phyloP scores from a whole-genome alignment of 106 monocot genomes.

The Dendrobium chrysotoxum region DNA sequence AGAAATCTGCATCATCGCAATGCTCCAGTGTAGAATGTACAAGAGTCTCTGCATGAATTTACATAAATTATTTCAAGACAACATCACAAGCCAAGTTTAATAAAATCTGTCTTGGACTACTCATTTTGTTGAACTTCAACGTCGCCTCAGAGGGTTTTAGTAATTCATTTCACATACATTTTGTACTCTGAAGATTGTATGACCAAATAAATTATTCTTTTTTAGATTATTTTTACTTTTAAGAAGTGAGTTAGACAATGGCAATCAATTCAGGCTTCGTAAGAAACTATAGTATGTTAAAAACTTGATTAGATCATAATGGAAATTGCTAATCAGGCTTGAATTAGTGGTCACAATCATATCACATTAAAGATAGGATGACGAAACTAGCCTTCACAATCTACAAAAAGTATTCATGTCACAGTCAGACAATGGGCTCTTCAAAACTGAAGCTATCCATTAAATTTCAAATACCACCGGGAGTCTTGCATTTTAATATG shows the following conservation, averaged over 20 bases:
- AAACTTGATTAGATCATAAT: too few relatives aligned
- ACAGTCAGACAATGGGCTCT: background rate
- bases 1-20: constrained; percentile 76
- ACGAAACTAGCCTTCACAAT: background rate
- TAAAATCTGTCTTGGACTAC: background rate
- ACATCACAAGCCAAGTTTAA: background rate
- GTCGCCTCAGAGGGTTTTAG: background rate
- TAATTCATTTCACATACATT: background rate
- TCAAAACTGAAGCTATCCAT: background rate
- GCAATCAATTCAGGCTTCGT: too few relatives aligned
- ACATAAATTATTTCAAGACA: background rate
- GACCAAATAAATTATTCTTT: too few relatives aligned
- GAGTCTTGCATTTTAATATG: background rate
- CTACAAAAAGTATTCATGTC: background rate
- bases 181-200: too few relatives aligned
- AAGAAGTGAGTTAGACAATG: too few relatives aligned
- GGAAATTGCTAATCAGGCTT: too few relatives aligned
- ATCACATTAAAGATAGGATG: background rate
- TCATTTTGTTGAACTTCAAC: background rate
- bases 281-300: too few relatives aligned
- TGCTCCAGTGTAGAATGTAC: constrained; percentile 77
- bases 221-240: too few relatives aligned
- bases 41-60: constrained; percentile 71
- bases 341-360: background rate
- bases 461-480: background rate